phyloP scores from a whole-genome alignment of 2,329 filamentous ascomycete species.

The Septoria petroselini region DNA sequence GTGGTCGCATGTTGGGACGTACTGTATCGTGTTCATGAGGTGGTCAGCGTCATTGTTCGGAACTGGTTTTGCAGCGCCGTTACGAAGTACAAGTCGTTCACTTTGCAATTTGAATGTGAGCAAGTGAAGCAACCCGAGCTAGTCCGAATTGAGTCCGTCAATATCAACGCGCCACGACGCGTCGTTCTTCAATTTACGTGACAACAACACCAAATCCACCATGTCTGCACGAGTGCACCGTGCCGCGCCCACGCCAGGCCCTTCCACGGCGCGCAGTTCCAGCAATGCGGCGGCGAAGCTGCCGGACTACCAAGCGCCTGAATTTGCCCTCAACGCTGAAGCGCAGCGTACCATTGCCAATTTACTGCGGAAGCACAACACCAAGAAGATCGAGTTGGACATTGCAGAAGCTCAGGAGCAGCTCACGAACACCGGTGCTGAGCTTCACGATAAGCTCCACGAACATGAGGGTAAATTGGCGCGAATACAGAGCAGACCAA shows the following conservation, averaged over 20 bases:
- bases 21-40: too few species aligned
- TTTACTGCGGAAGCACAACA: slow-evolving; percentile 44
- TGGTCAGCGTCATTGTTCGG: too few species aligned
- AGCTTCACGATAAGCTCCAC: slow-evolving; percentile 56
- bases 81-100: too few species aligned
- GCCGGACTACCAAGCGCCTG: slow-evolving; percentile 54
- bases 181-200: not conserved
- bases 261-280: slow-evolving; percentile 1
- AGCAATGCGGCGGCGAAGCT: slow-evolving; percentile 31
- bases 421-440: slow-evolving; percentile 51
- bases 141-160: too few species aligned
- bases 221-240: slow-evolving; percentile 15
- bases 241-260: slow-evolving; percentile 12
- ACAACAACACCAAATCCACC: not conserved
- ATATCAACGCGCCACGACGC: too few species aligned
- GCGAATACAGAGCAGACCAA: slow-evolving; percentile 36
- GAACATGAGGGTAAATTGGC: slow-evolving; percentile 33
- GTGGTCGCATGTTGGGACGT: too few species aligned
- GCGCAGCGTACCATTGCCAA: slow-evolving; percentile 48
- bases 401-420: slow-evolving; percentile 46
- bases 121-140: too few species aligned
- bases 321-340: slow-evolving; percentile 49
- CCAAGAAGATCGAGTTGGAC: slow-evolving; percentile 49
- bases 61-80: too few species aligned
- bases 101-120: too few species aligned